phyloP scores from a whole-genome alignment of 306 rosid genomes.

The Cicer cuneatum region DNA sequence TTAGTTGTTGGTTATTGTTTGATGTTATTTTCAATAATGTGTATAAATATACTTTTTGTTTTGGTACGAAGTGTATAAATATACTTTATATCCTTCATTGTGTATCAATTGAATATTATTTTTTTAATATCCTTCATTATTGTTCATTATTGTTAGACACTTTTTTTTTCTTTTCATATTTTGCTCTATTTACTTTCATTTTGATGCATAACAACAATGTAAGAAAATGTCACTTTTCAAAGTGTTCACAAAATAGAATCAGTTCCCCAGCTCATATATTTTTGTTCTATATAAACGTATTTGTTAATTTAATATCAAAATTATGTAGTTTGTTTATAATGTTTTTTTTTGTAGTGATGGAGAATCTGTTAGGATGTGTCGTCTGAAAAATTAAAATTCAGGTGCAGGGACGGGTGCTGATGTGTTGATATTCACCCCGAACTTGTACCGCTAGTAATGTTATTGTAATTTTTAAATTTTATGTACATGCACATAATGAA shows the following conservation, averaged over 20 bases:
- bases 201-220: slow-evolving; percentile 31
- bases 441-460: too few relatives aligned
- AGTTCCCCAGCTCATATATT: background rate
- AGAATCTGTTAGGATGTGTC: background rate
- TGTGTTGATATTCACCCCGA: too few relatives aligned
- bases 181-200: slow-evolving; percentile 22
- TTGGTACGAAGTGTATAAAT: background rate
- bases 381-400: background rate
- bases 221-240: slow-evolving; percentile 6
- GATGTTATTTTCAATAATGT: background rate
- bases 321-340: background rate
- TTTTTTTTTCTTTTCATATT: background rate
- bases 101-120: background rate
- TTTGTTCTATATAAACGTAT: background rate
- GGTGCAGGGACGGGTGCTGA: too few relatives aligned
- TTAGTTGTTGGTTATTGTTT: background rate
- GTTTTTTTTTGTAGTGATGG: background rate
- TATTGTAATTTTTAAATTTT: too few relatives aligned
- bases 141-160: background rate
- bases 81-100: background rate
- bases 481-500: too few relatives aligned
- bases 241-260: slow-evolving; percentile 2
- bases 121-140: background rate
- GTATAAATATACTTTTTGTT: background rate
- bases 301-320: too few relatives aligned